phyloP scores from a whole-genome alignment of 192 early-diverging fungal genomes.

The Rhizoclosmatium sp. region DNA sequence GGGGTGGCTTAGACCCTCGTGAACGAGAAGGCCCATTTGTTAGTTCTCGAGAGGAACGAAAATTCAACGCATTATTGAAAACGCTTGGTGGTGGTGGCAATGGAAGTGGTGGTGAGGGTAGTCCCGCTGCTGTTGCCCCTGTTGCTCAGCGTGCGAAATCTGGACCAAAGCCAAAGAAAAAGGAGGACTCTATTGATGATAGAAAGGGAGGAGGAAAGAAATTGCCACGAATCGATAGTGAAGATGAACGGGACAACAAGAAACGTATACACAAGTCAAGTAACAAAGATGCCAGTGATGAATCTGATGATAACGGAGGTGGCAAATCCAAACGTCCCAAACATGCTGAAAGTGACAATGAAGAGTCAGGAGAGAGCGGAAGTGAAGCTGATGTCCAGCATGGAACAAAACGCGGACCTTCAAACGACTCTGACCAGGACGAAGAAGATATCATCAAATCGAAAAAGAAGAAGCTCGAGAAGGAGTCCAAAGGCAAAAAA shows the following conservation, averaged over 20 bases:
- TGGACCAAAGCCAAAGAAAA: conserved; percentile 31
- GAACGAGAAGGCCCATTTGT: conserved; percentile 45
- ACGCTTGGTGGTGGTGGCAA: conserved; percentile 21
- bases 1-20: conserved; percentile 50
- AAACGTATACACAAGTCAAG: neutral
- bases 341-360: conserved; percentile 11
- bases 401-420: neutral
- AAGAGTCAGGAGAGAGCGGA: neutral
- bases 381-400: neutral
- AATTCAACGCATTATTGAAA: conserved; percentile 47
- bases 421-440: neutral
- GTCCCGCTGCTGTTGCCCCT: neutral
- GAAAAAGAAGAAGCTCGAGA: conserved; percentile 17
- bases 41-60: conserved; percentile 50
- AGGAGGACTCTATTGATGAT: neutral
- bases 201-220: neutral
- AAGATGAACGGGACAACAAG: neutral
- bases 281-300: neutral
- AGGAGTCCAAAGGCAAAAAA: neutral
- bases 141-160: conserved; percentile 17
- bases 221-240: neutral
- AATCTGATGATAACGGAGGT: neutral
- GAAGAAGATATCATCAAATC: neutral
- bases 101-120: conserved; percentile 11
- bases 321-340: neutral